Evolutionary conservation across 2,329 filamentous ascomycete species (phyloP), one percentile per base, ranked within the genome.

Genomic region (Alternaria atra): DNA sequence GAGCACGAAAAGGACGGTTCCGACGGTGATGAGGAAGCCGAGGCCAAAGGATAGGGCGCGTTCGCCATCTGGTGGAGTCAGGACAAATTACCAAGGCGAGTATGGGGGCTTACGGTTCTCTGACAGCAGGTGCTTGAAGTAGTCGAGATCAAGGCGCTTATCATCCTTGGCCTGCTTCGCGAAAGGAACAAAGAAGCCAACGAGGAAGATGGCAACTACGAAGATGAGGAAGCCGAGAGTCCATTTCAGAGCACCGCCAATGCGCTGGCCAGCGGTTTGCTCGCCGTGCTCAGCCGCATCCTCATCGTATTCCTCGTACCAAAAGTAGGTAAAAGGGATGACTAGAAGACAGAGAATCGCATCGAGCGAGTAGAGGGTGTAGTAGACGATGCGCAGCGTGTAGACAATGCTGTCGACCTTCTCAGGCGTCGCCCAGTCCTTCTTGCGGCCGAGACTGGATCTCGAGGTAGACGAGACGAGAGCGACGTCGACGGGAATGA

Each of bases 301-400:
- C 80, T 97, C 93, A 73, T 97, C 94, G 68, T 97, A 97, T 79
- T 98, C 95, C 78, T 99, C 95, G 74, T 97, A 95, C 89, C 91
- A 97, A 78, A 99, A 99, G 82, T 99, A 99, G 48, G 94, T 91
- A 76, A 99, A 99, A 0, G 95, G 95, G 20, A 98, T 91, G 44
- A 97, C 87, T 17, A 98, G 78, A 46, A 99, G 84, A 74, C 95
- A 99, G 10, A 99, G 87, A 6, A 97, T 77, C 1, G 93, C 92
- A 78, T 99, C 95, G 68, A 97, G 83, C 70, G 92, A 95, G 82
- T 98, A 99, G 0, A 99, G 85, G 0, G 89, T 85, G 80, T 98
- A 98, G 82, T 99, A 99, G 58, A 97, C 91, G 60, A 96, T 86
- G 77, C 92, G 92, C 66, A 99, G 85, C 0, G 92, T 93, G 64